A percentile compares a stretch with the other conserved stretches of the same genome.
Evolutionary conservation across 1,284 basidiomycete genomes (phyloP).

Genomic region (Serendipita sp.): DNA sequence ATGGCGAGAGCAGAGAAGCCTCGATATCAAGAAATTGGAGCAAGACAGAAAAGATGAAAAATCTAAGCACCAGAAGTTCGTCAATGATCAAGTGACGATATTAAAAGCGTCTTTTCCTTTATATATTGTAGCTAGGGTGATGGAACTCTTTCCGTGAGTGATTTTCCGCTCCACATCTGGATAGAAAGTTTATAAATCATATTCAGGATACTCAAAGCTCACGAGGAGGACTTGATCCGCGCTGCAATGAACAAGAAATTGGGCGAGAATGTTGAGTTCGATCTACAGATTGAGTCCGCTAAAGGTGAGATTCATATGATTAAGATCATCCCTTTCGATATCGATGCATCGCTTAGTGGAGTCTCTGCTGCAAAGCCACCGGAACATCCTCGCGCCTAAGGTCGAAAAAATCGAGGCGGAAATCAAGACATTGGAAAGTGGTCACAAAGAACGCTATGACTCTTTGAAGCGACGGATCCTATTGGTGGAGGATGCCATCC

Average conservation of each 20-base stretch:
- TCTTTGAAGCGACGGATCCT: background rate
- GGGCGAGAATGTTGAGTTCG: background rate
- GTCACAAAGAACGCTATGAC: background rate
- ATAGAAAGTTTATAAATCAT: background rate
- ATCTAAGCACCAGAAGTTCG: background rate
- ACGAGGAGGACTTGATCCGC: background rate
- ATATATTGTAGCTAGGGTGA: constrained; percentile 10
- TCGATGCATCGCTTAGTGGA: background rate
- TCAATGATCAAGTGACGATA: background rate
- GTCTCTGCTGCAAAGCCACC: background rate
- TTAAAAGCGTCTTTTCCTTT: constrained; percentile 10
- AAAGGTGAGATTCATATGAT: background rate
- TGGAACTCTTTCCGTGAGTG: constrained; percentile 13
- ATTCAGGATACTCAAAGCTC: background rate
- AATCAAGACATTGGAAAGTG: background rate
- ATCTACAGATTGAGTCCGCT: background rate
- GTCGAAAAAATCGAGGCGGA: background rate
- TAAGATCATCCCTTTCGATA: background rate
- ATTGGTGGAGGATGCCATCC: background rate
- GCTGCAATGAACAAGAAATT: no score
- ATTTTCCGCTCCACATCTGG: background rate
- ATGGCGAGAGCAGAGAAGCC: constrained; percentile 18
- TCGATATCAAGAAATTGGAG: background rate
- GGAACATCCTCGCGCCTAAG: background rate
- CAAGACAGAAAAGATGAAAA: background rate